These are phyloP conservation scores for Pyrus communis DNA, from an alignment of 306 rosid species.

Conservation along the genomic window DNA sequence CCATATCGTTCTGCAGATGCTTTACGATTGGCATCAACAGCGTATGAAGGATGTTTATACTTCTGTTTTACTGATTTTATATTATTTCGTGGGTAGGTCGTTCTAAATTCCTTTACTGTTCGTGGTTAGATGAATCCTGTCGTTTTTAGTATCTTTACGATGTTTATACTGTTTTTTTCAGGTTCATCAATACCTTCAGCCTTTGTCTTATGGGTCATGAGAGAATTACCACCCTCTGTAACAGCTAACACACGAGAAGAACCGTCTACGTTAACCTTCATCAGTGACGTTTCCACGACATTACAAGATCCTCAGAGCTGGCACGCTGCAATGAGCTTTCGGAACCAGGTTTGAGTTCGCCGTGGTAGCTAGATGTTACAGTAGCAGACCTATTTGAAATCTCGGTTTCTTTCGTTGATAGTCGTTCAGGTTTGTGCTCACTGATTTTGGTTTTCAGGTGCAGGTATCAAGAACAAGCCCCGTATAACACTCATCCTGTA, in stretches of 20 bases:
- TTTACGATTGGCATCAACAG: conserved; percentile 45
- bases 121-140: background rate
- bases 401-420: background rate
- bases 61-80: conserved; percentile 55
- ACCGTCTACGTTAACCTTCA: conserved; percentile 52
- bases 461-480: conserved; percentile 78
- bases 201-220: conserved; percentile 69
- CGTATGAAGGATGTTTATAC: conserved; percentile 38
- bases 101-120: conserved; percentile 11
- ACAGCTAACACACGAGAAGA: conserved; percentile 42
- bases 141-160: background rate
- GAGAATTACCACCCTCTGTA: conserved; percentile 64
- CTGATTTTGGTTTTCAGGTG: conserved; percentile 21
- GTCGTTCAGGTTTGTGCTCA: background rate
- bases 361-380: background rate
- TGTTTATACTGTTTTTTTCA: conserved; percentile 27
- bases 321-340: conserved; percentile 55
- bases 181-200: conserved; percentile 87
- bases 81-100: conserved; percentile 70
- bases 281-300: conserved; percentile 37
- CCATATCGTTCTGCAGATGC: conserved; percentile 50
- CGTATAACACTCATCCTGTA: conserved; percentile 24
- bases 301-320: conserved; percentile 56
- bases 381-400: background rate
- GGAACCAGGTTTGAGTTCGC: conserved; percentile 47